Base-by-base conservation (phyloP, 2,329 filamentous ascomycete genomes). In the Colletotrichum theobromicola region DNA sequence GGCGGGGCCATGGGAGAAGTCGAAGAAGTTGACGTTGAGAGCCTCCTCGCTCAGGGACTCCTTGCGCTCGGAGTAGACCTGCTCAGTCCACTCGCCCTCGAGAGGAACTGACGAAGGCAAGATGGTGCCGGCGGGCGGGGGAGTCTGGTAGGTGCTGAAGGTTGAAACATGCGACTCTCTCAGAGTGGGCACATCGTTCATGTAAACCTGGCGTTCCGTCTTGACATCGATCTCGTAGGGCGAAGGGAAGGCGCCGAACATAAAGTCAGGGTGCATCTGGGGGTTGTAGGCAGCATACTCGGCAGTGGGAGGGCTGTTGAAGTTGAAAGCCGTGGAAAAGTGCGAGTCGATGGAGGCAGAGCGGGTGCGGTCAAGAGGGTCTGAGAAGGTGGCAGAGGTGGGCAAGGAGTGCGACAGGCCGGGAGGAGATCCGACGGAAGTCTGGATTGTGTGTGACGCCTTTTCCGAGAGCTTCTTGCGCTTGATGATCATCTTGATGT, bases 401-500 rank as follows among this genome's bases (percentile, higher is more conserved):
- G 93, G 94, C 72, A 95, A 88, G 21, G 95, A 97, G 85, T 96
- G 94, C 80, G 94, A 94, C 70, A 97, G 89, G 77, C 93, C 93
- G 12, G 94, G 94, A 77, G 94, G 94, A 70, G 94, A 94, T 83
- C 90, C 87, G 78, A 90, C 86, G 53, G 89, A 87, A 68, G 88
- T 88, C 77, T 89, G 87, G 70, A 91, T 87, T 58, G 86, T 87
- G 80, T 88, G 85, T 67, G 92, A 89, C 67, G 91, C 89, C 91
- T 98, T 98, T 86, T 98, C 96, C 30, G 93, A 93, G 78, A 97
- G 90, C 90, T 98, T 98, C 83, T 97, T 98, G 83, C 93, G 92
- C 91, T 98, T 98, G 89, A 99, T 98, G 85, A 96, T 95, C 85
- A 94, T 93, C 90, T 99, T 99, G 89, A 99, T 98, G 79, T 93